Evolutionary conservation across 768 basidiomycete genomes (phyloP).

Genomic region (Russula emetica): DNA sequence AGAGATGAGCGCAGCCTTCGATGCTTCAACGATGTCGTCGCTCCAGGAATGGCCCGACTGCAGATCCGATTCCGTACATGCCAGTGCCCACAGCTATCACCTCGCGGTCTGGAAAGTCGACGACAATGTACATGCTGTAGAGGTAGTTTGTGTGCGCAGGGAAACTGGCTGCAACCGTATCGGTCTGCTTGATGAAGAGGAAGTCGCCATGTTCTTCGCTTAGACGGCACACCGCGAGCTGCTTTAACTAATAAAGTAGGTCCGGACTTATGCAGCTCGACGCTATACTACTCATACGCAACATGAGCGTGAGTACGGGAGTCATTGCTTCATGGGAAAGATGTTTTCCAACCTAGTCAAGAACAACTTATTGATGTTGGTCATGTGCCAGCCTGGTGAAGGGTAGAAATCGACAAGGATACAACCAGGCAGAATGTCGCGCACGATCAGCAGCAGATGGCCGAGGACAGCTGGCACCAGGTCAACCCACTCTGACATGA

Average conservation of each 20-base stretch:
- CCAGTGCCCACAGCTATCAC: constrained; percentile 98
- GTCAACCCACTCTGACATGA: too few species aligned
- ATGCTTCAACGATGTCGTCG: constrained; percentile 61
- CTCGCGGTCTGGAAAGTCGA: constrained; percentile 81
- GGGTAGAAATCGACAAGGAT: too few species aligned
- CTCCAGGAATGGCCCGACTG: constrained; percentile 65
- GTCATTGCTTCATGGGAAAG: constrained; percentile 68
- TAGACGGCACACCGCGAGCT: constrained; percentile 83
- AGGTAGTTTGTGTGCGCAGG: constrained; percentile 98
- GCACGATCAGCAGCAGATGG: too few species aligned
- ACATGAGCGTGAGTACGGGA: constrained; percentile 54
- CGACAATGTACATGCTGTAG: constrained; percentile 96
- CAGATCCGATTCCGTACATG: constrained; percentile 97
- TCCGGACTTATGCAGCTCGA: constrained; percentile 44
- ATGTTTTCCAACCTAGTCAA: constrained; percentile 83
- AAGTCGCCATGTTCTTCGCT: constrained; percentile 79
- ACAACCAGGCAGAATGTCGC: too few species aligned
- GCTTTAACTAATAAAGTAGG: constrained; percentile 78
- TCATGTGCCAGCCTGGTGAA: constrained; percentile 99
- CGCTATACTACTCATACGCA: background rate
- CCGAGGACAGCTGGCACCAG: too few species aligned
- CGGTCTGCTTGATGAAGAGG: constrained; percentile 97
- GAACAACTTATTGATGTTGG: constrained; percentile 99
- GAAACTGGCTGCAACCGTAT: constrained; percentile 98
- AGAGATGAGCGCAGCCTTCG: constrained; percentile 77